Evolutionary conservation across 345 rosid species (phyloP).

Genomic region (Theobroma cacao): DNA sequence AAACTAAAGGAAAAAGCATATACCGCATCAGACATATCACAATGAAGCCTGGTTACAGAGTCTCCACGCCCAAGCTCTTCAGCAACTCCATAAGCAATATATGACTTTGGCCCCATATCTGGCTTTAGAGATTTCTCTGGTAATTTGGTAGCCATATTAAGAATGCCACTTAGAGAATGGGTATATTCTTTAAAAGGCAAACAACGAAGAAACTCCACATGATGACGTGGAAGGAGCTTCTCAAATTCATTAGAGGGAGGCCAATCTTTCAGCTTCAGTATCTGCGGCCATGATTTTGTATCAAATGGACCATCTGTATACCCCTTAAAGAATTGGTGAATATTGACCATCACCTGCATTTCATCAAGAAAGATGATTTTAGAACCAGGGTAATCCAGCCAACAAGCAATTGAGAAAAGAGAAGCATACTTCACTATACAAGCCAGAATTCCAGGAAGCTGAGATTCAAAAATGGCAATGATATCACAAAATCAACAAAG

Average conservation of each 20-base stretch:
- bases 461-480: not conserved
- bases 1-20: not conserved
- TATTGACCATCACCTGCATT: conserved; percentile 51
- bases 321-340: conserved; percentile 44
- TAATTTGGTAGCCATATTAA: conserved; percentile 43
- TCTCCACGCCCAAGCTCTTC: conserved; percentile 65
- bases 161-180: conserved; percentile 36
- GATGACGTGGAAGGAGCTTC: conserved; percentile 49
- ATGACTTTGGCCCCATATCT: conserved; percentile 59
- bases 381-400: not conserved
- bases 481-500: not conserved
- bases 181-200: conserved; percentile 59
- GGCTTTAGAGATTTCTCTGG: conserved; percentile 38
- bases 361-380: not conserved
- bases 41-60: conserved; percentile 73
- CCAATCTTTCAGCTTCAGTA: conserved; percentile 64
- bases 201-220: conserved; percentile 34
- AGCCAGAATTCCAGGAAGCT: too few relatives aligned
- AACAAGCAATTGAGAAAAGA: not conserved
- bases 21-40: conserved; percentile 71
- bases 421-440: too few relatives aligned
- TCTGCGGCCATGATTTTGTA: conserved; percentile 30
- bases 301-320: conserved; percentile 33
- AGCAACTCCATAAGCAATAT: conserved; percentile 53
- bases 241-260: conserved; percentile 48